Conservation (phyloP, 2,329 filamentous ascomycete genomes). For the Aspergillus bombycis region DNA sequence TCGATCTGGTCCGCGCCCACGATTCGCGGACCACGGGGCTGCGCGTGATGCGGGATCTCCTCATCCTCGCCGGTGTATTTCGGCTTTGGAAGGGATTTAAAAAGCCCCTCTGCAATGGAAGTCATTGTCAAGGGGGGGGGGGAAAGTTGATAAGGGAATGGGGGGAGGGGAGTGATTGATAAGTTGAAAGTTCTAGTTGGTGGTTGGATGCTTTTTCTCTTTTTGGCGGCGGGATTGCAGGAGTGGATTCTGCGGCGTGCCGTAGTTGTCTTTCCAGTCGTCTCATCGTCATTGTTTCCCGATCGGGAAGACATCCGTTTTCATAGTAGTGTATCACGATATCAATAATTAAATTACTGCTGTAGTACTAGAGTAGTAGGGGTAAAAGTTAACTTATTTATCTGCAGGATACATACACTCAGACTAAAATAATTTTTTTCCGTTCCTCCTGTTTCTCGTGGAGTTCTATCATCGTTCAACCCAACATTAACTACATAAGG, state of each 20-base stretch:
- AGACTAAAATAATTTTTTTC: too few relatives aligned
- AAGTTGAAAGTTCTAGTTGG: slow-evolving; percentile 12
- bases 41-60: slow-evolving; percentile 70
- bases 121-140: slow-evolving; percentile 54
- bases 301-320: not conserved
- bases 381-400: not conserved
- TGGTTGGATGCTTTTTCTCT: slow-evolving; percentile 22
- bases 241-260: slow-evolving; percentile 5
- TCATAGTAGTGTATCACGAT: too few relatives aligned
- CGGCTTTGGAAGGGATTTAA: slow-evolving; percentile 81
- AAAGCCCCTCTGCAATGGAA: slow-evolving; percentile 71
- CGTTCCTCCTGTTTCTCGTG: too few relatives aligned
- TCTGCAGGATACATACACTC: not conserved
- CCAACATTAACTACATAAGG: not conserved
- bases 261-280: not conserved
- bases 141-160: slow-evolving; percentile 14
- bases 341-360: not conserved
- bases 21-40: slow-evolving; percentile 79
- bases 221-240: slow-evolving; percentile 20
- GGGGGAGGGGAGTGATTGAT: slow-evolving; percentile 22
- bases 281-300: not conserved
- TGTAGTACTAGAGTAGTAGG: not conserved
- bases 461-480: not conserved
- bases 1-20: slow-evolving; percentile 79
- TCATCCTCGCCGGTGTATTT: slow-evolving; percentile 91